Evolutionary conservation across 306 rosid genomes (phyloP), one percentile per base, ranked within the genome.

Genomic region (Vigna nakashimae): DNA sequence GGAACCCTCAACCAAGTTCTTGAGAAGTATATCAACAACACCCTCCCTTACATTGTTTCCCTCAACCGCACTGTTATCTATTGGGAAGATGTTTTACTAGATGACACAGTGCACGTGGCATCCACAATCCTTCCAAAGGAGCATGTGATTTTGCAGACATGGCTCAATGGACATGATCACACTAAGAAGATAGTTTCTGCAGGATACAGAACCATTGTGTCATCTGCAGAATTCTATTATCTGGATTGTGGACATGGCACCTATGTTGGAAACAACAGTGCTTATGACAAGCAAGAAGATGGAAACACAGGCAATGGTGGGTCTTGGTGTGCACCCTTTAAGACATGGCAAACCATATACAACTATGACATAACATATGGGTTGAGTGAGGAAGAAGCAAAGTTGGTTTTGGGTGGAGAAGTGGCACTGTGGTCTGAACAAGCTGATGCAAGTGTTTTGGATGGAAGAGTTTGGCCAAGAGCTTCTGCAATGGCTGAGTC

Each of bases 281-380:
- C 0, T 1, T 88, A 85, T 67, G 89, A 89, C 50, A 57, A 76
- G 10, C 94, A 89, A 80, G 76, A 89, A 80, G 76, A 53, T 14
- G 82, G 79, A 0, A 69, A 63, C 9, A 0, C 16, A 8, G 65
- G 42, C 70, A 32, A 92, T 50, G 98, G 96, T 26, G 97, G 88
- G 0, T 94, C 98, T 2, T 94, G 97, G 98, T 94, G 96, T 77
- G 93, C 86, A 30, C 97, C 95, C 1, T 94, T 92, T 69, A 94
- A 94, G 75, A 92, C 96, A 6, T 94, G 98, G 98, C 95, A 92
- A 66, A 84, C 86, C 22, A 81, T 94, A 4, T 94, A 92, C 76
- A 71, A 94, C 58, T 92, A 94, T 66, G 97, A 92, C 51, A 92
- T 94, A 50, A 73, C 92, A 2, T 86, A 75, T 18, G 95, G 93